Base-by-base conservation (phyloP, 2,329 filamentous ascomycete genomes). In the Penicillium polonicum region DNA sequence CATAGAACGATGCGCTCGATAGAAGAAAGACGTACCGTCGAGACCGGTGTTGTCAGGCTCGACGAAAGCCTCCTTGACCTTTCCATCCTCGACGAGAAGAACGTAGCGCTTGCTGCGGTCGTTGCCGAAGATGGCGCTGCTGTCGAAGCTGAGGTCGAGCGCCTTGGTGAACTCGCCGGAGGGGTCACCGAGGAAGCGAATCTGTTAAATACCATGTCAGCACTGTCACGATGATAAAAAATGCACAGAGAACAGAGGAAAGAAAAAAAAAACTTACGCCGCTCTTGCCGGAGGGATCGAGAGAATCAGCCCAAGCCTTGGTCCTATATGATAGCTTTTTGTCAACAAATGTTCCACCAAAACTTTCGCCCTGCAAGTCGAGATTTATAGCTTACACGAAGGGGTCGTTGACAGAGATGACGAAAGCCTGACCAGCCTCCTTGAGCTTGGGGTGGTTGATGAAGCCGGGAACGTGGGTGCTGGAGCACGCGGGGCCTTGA, bases 391-490 rank as follows among this genome's bases (percentile, higher is more conserved):
- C 89, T 77, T 81, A 95, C 90, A 96, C 92, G 74, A 97, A 97
- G 21, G 92, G 85, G 74, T 97, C 93, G 73, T 97, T 97, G 72
- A 97, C 92, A 17, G 90, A 87, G 56, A 97, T 86, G 41, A 97
- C 91, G 70, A 95, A 96, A 45, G 96, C 90, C 69, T 89, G 82
- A 48, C 92, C 92, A 31, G 90, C 91, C 60, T 88, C 82, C 78
- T 90, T 90, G 67, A 95, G 82, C 73, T 88, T 86, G 55, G 88
- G 83, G 72, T 91, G 89, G 71, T 86, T 87, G 75, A 97, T 88
- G 78, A 92, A 97, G 55, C 90, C 89, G 0, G 93, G 93, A 45
- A 97, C 82, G 73, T 97, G 93, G 48, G 79, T 81, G 64, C 83
- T 82, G 19, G 85, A 87, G 78, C 87, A 89, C 12, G 82, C 78